These are phyloP conservation scores for Erucastrum elatum DNA, from an alignment of 345 rosid species.

Conservation along the genomic window DNA sequence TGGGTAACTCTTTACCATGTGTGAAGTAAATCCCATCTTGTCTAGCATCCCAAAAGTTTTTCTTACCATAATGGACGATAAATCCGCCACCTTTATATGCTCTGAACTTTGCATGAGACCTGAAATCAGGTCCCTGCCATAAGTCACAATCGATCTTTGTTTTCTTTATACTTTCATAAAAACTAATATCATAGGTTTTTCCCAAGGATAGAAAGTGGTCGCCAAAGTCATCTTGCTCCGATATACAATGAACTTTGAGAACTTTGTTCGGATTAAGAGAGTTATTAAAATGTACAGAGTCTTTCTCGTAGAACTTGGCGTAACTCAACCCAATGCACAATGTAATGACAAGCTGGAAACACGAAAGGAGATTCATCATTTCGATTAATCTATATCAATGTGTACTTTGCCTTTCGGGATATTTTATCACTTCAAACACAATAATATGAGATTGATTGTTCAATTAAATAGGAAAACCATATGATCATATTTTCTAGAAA, in stretches of 20 bases:
- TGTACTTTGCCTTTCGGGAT: no score
- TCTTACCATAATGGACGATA: not conserved
- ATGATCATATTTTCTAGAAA: not conserved
- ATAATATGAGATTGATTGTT: not conserved
- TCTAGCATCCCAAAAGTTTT: not conserved
- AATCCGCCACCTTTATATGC: conserved; percentile 1
- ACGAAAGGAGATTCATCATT: not conserved
- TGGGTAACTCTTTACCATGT: not conserved
- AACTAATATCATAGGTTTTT: conserved; percentile 4
- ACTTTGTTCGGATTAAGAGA: not conserved
- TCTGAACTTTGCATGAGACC: conserved; percentile 4
- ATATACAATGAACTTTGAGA: conserved; percentile 1
- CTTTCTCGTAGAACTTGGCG: not conserved
- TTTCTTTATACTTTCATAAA: not conserved
- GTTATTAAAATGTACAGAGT: not conserved
- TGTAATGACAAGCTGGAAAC: not conserved
- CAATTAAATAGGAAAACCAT: not conserved
- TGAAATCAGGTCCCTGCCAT: conserved; percentile 4
- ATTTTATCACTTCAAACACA: no score
- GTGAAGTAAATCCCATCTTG: not conserved
- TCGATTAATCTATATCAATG: not conserved
- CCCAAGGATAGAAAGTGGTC: not conserved
- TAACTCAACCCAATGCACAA: not conserved
- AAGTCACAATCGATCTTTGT: not conserved
- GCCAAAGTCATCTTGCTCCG: not conserved